phyloP scores from a whole-genome alignment of 306 rosid genomes.

The Carpinus viminea region DNA sequence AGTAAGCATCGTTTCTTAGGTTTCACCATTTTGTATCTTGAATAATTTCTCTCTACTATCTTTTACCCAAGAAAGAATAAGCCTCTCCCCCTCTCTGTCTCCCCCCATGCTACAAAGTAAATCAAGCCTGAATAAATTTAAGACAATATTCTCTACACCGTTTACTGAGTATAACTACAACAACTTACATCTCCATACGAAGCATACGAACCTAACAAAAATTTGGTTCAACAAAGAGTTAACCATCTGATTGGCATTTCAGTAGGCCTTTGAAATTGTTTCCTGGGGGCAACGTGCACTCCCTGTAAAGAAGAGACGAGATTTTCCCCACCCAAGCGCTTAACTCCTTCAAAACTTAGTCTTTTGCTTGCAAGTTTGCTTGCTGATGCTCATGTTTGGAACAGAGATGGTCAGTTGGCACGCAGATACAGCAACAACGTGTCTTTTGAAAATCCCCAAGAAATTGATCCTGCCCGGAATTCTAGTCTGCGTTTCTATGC shows the following conservation, averaged over 20 bases:
- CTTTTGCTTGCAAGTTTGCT: constrained; percentile 55
- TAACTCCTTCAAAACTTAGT: constrained; percentile 42
- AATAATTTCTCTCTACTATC: neutral
- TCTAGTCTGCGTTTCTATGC: constrained; percentile 30
- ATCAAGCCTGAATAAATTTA: neutral
- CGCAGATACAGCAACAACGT: constrained; percentile 45
- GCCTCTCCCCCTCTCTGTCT: neutral
- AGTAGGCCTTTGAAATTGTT: neutral
- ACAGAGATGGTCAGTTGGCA: constrained; percentile 47
- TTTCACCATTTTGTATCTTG: neutral
- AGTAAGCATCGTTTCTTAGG: neutral
- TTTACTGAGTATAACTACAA: neutral
- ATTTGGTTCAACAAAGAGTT: neutral
- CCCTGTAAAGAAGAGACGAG: neutral
- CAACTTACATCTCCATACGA: neutral
- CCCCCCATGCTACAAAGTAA: neutral
- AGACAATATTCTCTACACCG: neutral
- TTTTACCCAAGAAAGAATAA: neutral
- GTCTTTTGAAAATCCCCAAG: constrained; percentile 60
- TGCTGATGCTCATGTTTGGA: constrained; percentile 37
- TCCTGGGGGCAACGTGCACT: neutral
- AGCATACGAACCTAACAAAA: neutral
- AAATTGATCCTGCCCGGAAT: constrained; percentile 56
- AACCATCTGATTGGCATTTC: neutral
- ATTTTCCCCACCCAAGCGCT: neutral